Percentiles rank a stretch among this genome's conserved stretches.
Evolutionary conservation across 2,329 filamentous ascomycete genomes (phyloP).

Genomic region (Byssoonygena ceratinophila): DNA sequence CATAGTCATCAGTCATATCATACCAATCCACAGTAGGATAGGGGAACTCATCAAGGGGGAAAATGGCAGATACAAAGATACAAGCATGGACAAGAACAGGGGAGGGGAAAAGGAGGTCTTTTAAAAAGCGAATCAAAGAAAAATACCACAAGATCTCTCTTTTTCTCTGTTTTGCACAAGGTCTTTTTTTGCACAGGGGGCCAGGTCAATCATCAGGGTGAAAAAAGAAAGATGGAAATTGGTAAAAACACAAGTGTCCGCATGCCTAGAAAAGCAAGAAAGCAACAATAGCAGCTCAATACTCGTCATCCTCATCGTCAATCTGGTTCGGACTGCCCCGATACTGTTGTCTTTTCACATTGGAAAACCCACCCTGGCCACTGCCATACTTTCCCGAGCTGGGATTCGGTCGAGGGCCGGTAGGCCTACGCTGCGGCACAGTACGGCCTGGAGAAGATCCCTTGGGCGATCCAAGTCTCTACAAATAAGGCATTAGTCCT

Average conservation of each 20-base stretch:
- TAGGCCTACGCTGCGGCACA: slow-evolving; percentile 36
- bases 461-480: slow-evolving; percentile 21
- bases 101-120: neutral
- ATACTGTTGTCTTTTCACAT: slow-evolving; percentile 24
- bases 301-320: slow-evolving; percentile 28
- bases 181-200: no score
- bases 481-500: neutral
- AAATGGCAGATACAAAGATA: neutral
- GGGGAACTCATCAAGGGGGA: neutral
- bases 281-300: slow-evolving; percentile 18
- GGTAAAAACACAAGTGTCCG: neutral
- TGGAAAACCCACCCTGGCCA: slow-evolving; percentile 14
- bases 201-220: no score
- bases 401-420: slow-evolving; percentile 39
- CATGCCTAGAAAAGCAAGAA: no score
- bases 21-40: neutral
- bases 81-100: slow-evolving; percentile 2
- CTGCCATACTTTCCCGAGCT: slow-evolving; percentile 24
- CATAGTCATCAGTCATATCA: slow-evolving; percentile 12
- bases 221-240: no score
- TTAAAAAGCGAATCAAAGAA: neutral
- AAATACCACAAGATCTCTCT: neutral
- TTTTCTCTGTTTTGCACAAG: neutral
- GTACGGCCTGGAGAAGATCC: slow-evolving; percentile 26
- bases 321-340: slow-evolving; percentile 26